Evolutionary conservation across 208 protist genomes (phyloP), one percentile per base, ranked within the genome.

Genomic region (Acanthamoeba sp.): DNA sequence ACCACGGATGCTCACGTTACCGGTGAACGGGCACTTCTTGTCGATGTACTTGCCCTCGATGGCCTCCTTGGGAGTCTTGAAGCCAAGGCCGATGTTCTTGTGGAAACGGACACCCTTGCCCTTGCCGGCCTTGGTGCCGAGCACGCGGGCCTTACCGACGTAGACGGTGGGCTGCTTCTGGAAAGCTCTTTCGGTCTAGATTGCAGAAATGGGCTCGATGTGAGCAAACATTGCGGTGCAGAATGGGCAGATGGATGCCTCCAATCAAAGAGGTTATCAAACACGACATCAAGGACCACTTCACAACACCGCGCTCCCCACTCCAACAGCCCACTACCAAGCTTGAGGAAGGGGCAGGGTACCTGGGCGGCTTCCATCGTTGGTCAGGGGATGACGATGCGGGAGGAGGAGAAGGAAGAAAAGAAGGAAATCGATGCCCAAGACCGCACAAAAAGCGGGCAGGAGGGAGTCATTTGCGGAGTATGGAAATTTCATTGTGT

Each of bases 21-120:
- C 99, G 94, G 99, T 99, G 98, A 99, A 99, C 89, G 99, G 99
- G 98, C 99, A 99, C 98, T 99, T 99, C 97, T 99, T 99, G 98
- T 99, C 99, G 96, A 99, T 98, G 98, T 99, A 99, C 87, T 97
- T 99, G 71, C 99, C 99, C 89, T 99, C 98, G 94, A 99, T 98
- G 89, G 99, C 99, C 82, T 98, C 98, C 94, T 98, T 98, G 95
- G 99, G 99, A 66, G 99, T 99, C 96, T 99, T 99, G 98, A 99
- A 99, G 95, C 99, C 99, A 12, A 99, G 98, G 97, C 99, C 99
- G 94, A 99, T 98, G 95, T 98, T 98, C 96, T 99, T 99, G 95
- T 94, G 97, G 96, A 98, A 99, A 96, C 99, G 98, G 52, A 94
- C 95, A 66, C 97, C 97, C 80, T 97, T 98, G 76, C 87, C 91